Base-by-base conservation (phyloP, 345 rosid genomes). In the Erysimum cheiranthoides region DNA sequence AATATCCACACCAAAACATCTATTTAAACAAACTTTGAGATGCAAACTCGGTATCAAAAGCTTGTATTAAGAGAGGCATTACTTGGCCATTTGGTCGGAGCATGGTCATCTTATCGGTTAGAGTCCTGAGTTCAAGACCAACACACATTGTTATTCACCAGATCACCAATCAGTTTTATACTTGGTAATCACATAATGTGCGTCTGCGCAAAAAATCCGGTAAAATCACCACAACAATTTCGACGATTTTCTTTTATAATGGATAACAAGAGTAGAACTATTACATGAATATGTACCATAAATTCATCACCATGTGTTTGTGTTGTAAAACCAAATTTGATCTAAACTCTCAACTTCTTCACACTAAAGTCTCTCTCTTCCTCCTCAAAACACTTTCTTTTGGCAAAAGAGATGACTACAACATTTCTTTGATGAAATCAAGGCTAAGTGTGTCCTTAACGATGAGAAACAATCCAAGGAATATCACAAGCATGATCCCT, bases 361-460 rank as follows among this genome's bases (percentile, higher is more conserved):
- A 57, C 51, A 67, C 61, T 56, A 54, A 56, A 64, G 47, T 46
- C 46, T 57, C 30, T 18, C 16, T 61, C 50, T 11, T 28, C 52
- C 16, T 52, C 61, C 57, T 45, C 51, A 70, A 52, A 61, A 25
- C 66, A 76, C 70, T 18, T 49, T 67, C 16, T 31, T 47, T 49
- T 13, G 14, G 42, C 63, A 53, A 51, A 5, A 14, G 10, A 68
- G 34, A 68, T 31, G 53, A 78, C 84, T 86, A 94, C 85, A 94
- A 79, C 89, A 90, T 57, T 68, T 86, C 93, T 82, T 77, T 88
- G 75, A 92, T 78, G 85, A 94, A 86, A 49, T 89, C 95, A 60
- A 94, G 97, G 81, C 90, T 92, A 63, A 94, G 85, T 17, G 97
- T 92, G 62, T 94, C 98, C n/a, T 89, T 88, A 46, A 92, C 82